Conservation (phyloP, 2,329 filamentous ascomycete species). For the Didymella sp. region DNA sequence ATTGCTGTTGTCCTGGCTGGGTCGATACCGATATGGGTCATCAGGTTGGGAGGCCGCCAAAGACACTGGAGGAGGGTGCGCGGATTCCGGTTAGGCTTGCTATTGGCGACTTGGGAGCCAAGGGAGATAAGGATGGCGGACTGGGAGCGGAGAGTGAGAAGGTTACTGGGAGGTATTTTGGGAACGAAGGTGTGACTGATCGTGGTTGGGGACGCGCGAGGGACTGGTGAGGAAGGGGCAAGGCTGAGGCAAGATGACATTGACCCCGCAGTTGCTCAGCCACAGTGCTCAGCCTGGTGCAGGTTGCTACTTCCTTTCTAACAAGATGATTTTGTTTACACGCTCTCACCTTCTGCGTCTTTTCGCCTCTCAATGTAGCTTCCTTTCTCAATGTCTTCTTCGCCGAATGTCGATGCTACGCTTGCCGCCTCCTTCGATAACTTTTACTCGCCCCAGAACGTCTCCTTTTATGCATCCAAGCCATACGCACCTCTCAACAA, state of each 20-base stretch:
- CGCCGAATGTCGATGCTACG: too few species aligned
- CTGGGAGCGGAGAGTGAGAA: slow-evolving; percentile 3
- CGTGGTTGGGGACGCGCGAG: slow-evolving; percentile 16
- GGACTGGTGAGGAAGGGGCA: slow-evolving; percentile 8
- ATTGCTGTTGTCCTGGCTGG: slow-evolving; percentile 29
- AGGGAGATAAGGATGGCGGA: slow-evolving; percentile 13
- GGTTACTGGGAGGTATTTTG: slow-evolving; percentile 22
- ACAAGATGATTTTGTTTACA: too few species aligned
- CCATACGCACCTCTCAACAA: too few species aligned
- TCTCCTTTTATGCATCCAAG: too few species aligned
- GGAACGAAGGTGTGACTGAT: slow-evolving; percentile 20
- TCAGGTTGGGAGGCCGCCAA: slow-evolving; percentile 20
- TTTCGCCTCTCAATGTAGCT: too few species aligned
- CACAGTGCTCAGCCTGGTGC: too few species aligned
- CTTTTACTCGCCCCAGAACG: too few species aligned
- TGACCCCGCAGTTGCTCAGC: neutral
- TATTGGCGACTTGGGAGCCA: slow-evolving; percentile 13
- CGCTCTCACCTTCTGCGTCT: too few species aligned
- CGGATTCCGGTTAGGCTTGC: slow-evolving; percentile 21
- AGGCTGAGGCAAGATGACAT: neutral
- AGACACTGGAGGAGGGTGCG: slow-evolving; percentile 23
- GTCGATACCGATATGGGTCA: slow-evolving; percentile 23
- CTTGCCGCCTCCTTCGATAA: too few species aligned
- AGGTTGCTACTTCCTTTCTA: too few species aligned
- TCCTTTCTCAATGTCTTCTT: too few species aligned